phyloP scores from a whole-genome alignment of 345 rosid genomes.

The Eucalyptus curtisii region DNA sequence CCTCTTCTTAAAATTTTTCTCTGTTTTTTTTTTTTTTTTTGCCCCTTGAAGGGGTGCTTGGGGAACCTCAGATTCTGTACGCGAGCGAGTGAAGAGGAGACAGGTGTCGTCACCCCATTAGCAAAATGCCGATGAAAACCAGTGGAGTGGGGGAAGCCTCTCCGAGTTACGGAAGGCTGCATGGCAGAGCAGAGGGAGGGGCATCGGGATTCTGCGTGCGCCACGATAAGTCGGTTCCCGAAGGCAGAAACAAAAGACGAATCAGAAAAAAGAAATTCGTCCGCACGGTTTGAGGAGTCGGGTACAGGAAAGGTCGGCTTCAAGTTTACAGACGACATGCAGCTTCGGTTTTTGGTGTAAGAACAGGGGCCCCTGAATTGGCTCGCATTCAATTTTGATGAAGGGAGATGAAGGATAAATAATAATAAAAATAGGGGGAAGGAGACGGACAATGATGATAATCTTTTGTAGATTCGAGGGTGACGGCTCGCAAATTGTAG shows the following conservation, averaged over 20 bases:
- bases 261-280: neutral
- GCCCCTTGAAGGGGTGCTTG: no score
- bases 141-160: neutral
- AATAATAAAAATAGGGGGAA: neutral
- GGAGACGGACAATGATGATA: neutral
- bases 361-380: neutral
- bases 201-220: neutral
- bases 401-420: neutral
- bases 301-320: neutral
- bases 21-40: no score
- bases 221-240: neutral
- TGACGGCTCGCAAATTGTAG: no score
- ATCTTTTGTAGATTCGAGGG: no score
- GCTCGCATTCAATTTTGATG: neutral
- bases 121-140: neutral
- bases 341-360: neutral
- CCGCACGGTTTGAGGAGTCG: neutral
- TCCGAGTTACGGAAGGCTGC: neutral
- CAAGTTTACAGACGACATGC: neutral
- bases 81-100: neutral
- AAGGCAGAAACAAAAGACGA: neutral
- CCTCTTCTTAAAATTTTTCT: no score
- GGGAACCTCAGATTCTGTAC: neutral
- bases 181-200: neutral
- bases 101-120: neutral